A percentile compares a stretch with the other conserved stretches of the same genome.
Evolutionary conservation across 352 stramenopile species (phyloP).

Genomic region (Hyaloperonospora brassicae): DNA sequence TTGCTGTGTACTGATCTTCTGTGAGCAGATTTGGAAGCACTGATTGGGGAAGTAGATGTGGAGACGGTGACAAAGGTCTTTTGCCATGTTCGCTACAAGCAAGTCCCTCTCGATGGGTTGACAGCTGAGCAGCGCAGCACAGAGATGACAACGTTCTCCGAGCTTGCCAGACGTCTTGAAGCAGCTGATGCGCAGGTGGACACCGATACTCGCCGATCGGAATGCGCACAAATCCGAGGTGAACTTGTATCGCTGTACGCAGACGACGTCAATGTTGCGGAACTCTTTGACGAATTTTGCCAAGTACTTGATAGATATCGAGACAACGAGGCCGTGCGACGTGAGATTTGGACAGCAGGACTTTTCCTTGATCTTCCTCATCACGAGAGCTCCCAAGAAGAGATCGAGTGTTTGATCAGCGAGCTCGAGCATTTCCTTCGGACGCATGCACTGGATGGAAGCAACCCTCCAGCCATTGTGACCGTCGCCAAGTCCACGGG

Average conservation of each 20-base stretch:
- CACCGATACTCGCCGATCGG: neutral
- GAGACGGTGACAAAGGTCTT: conserved; percentile 35
- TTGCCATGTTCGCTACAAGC: conserved; percentile 32
- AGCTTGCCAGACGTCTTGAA: conserved; percentile 32
- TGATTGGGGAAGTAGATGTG: conserved; percentile 17
- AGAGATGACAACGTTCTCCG: conserved; percentile 28
- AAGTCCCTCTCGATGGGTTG: conserved; percentile 13
- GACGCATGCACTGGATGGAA: conserved; percentile 7
- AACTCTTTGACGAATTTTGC: conserved; percentile 22
- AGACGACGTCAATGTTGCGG: conserved; percentile 6
- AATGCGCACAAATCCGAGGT: conserved; percentile 14
- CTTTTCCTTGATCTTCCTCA: conserved; percentile 63
- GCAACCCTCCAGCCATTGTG: conserved; percentile 49
- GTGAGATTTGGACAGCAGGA: conserved; percentile 36
- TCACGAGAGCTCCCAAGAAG: conserved; percentile 44
- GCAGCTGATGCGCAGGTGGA: conserved; percentile 9
- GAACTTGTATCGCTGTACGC: conserved; percentile 28
- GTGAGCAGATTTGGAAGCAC: conserved; percentile 35
- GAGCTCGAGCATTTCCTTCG: conserved; percentile 33
- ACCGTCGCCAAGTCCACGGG: conserved; percentile 75
- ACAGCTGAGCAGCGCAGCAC: conserved; percentile 16
- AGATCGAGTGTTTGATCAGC: conserved; percentile 42
- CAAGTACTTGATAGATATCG: conserved; percentile 16
- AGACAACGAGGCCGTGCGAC: conserved; percentile 16
- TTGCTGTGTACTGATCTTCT: neutral